A percentile compares a stretch with the other conserved stretches of the same genome.
These are phyloP conservation scores for Orobanche coerulescens DNA, from an alignment of 257 asterid genomes.

Conservation along the genomic window DNA sequence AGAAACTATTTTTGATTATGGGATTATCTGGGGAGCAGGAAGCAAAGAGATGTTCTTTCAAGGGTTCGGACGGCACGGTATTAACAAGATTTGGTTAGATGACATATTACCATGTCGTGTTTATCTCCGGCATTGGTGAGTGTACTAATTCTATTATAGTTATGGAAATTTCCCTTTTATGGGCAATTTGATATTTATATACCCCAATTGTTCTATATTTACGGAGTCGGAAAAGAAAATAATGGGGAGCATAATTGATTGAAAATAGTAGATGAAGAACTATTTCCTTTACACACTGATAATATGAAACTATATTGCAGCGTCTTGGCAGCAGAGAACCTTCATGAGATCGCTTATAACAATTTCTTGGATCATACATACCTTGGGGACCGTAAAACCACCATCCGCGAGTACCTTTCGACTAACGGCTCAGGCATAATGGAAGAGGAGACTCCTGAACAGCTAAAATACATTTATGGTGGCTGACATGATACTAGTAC, in stretches of 20 bases:
- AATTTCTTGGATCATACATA: constrained; percentile 58
- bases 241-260: too few species aligned
- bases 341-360: constrained; percentile 33
- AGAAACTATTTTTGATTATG: too few species aligned
- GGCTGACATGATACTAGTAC: constrained; percentile 29
- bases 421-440: constrained; percentile 48
- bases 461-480: constrained; percentile 39
- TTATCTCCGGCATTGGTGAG: constrained; percentile 68
- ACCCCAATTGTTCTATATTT: not conserved
- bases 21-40: constrained; percentile 28
- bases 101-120: constrained; percentile 61
- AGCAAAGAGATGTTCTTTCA: constrained; percentile 36
- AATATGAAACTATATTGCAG: constrained; percentile 27
- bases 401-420: constrained; percentile 47
- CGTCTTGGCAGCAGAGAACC: constrained; percentile 57
- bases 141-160: not conserved
- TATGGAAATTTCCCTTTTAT: not conserved
- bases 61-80: constrained; percentile 36
- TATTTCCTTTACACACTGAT: not conserved
- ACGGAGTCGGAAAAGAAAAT: too few species aligned
- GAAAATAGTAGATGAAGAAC: too few species aligned
- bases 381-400: constrained; percentile 58
- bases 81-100: constrained; percentile 51
- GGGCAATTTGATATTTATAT: not conserved
- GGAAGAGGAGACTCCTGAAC: constrained; percentile 58